phyloP scores from a whole-genome alignment of 2,329 filamentous ascomycete genomes.

The Epichloe hybrida region DNA sequence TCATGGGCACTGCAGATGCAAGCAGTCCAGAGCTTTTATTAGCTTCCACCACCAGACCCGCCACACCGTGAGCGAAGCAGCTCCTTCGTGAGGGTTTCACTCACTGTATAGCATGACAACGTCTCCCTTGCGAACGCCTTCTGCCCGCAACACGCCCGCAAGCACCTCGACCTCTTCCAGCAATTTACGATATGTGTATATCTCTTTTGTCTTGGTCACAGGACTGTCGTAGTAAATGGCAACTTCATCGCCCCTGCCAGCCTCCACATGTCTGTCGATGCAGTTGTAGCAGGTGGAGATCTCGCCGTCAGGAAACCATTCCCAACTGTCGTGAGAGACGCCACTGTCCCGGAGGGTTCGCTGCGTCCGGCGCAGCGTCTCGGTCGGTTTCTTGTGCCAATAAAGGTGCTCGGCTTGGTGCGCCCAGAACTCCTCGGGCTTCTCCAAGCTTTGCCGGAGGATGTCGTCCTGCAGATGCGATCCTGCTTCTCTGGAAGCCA shows the following conservation, averaged over 20 bases:
- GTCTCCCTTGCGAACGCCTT: slow-evolving; percentile 72
- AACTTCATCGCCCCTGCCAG: slow-evolving; percentile 56
- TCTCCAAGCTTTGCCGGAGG: slow-evolving; percentile 44
- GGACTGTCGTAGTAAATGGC: slow-evolving; percentile 85
- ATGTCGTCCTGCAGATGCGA: slow-evolving; percentile 34
- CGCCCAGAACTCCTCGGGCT: slow-evolving; percentile 63
- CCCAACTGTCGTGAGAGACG: slow-evolving; percentile 61
- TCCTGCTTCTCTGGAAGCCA: slow-evolving; percentile 5
- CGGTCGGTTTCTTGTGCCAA: slow-evolving; percentile 67
- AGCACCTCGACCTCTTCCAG: slow-evolving; percentile 69
- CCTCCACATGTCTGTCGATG: slow-evolving; percentile 73
- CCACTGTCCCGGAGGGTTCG: slow-evolving; percentile 52
- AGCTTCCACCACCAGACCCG: slow-evolving; percentile 3
- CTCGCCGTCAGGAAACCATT: slow-evolving; percentile 81
- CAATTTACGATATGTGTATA: slow-evolving; percentile 61
- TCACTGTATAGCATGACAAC: slow-evolving; percentile 81
- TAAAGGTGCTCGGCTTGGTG: slow-evolving; percentile 59
- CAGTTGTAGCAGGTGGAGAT: slow-evolving; percentile 90
- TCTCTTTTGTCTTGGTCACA: slow-evolving; percentile 59
- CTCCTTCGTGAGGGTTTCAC: slow-evolving; percentile 12
- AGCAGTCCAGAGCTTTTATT: background rate
- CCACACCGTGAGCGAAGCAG: background rate
- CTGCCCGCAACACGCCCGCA: slow-evolving; percentile 68
- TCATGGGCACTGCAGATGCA: slow-evolving; percentile 66
- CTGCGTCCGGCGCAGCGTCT: slow-evolving; percentile 42